Percentiles rank a stretch among this genome's conserved stretches.
phyloP scores from a whole-genome alignment of 805 yeast genomes.

The Candida sithepensis region DNA sequence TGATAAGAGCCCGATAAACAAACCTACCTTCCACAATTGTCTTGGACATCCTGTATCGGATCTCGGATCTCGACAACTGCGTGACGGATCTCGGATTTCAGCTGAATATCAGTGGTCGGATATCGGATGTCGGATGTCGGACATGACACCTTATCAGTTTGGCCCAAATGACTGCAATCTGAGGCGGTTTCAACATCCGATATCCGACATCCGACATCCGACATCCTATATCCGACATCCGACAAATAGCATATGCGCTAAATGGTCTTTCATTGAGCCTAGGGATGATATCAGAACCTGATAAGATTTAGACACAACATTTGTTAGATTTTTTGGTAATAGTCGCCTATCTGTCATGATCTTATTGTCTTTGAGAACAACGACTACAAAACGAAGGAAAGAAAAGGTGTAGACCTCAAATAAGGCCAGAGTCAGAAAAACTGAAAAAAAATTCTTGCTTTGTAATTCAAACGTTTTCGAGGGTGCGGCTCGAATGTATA shows the following conservation, averaged over 20 bases:
- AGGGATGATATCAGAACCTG: too few relatives aligned
- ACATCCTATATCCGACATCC: slow-evolving; percentile 3
- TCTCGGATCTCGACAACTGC: neutral
- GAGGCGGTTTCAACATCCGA: neutral
- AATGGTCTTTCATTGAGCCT: neutral
- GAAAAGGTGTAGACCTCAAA: too few relatives aligned
- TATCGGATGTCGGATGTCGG: slow-evolving; percentile 5
- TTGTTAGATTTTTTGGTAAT: too few relatives aligned
- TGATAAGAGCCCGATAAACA: neutral
- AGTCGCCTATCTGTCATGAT: too few relatives aligned
- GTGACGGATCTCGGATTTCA: neutral
- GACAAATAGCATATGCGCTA: neutral
- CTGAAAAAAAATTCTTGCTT: too few relatives aligned
- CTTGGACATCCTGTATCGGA: neutral
- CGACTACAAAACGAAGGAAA: too few relatives aligned
- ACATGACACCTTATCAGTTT: too few relatives aligned
- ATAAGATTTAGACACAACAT: too few relatives aligned
- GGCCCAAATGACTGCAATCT: neutral
- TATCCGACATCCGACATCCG: neutral
- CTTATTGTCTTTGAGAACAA: too few relatives aligned
- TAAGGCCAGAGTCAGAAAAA: too few relatives aligned
- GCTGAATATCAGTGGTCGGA: neutral
- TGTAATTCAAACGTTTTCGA: too few relatives aligned
- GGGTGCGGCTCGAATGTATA: too few relatives aligned
- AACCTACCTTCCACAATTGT: neutral